Evolutionary conservation across 805 yeast species (phyloP), one percentile per base, ranked within the genome.

Genomic region (Torulaspora gathmanii): DNA sequence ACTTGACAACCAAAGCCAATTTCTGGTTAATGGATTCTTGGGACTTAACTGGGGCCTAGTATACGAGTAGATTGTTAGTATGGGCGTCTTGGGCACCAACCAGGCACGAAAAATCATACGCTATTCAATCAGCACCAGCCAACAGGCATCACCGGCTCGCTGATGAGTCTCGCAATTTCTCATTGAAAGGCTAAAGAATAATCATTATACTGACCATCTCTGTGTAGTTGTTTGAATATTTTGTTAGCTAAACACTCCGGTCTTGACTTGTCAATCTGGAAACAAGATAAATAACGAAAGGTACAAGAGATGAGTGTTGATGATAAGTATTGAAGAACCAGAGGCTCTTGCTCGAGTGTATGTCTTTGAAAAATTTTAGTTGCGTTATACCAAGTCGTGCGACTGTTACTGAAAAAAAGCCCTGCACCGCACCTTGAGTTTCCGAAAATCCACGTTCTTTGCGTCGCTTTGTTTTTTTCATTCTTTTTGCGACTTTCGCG

Each of bases 1-100:
- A 90, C 82, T 90, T 93, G 80, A 93, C 86, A 70, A 87, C 91
- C 74, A 93, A 85, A 73, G 95, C 95, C 74, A 93, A 88, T 81
- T 90, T 90, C 77, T 95, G 80, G 95, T 88, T 91, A 78, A 93
- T 82, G 82, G 86, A 83, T 68, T 93, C 99, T 70, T 85, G 82
- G 70, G 78, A 71, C 78, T 82, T 89, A 65, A 77, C 71, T 82
- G 97, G 97, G 87, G 98, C 98, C 95, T 86, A 64, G 40, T 15
- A 9, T 5, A 46, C 12, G 29, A 42, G 47, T 25, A 30, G 35
- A 31, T 30, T 49, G 54, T 49, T 51, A 51, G 48, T 40, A 46
- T 25, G 34, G 20, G 35, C 33, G 38, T 35, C 25, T 28, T 6
- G 8, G 38, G 42, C 19, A 27, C 44, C 37, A 8, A 16, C 26